Conservation (phyloP, 257 asterid species). For the Gentiana macrophylla region DNA sequence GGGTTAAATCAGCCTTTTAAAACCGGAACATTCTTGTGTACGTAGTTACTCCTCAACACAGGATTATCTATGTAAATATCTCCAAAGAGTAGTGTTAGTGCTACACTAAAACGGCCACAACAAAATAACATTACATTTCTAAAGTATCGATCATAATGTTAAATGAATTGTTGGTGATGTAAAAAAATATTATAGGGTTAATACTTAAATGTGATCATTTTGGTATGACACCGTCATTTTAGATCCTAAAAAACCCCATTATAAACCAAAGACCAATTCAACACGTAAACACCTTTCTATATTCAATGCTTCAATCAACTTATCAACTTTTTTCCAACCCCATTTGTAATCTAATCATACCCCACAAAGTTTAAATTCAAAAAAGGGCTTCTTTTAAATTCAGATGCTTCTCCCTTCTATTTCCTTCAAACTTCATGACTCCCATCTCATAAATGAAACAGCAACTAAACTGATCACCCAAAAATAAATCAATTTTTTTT, state of each 20-base stretch:
- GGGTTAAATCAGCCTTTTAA: too few relatives aligned
- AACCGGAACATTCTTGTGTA: too few relatives aligned
- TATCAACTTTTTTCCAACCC: slow-evolving; percentile 13
- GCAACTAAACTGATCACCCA: not conserved
- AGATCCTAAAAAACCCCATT: too few relatives aligned
- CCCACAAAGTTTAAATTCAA: not conserved
- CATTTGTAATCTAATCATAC: slow-evolving; percentile 1
- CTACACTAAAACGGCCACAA: too few relatives aligned
- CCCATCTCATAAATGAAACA: too few relatives aligned
- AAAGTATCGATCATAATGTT: too few relatives aligned
- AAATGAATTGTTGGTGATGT: not conserved
- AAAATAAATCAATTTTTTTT: not conserved
- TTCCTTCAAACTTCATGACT: slow-evolving; percentile 13
- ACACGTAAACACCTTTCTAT: slow-evolving; percentile 44
- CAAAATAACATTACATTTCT: too few relatives aligned
- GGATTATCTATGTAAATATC: too few relatives aligned
- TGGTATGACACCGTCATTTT: too few relatives aligned
- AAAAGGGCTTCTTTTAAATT: slow-evolving; percentile 25
- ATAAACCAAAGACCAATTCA: slow-evolving; percentile 33
- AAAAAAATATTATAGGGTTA: slow-evolving; percentile 13
- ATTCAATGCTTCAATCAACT: slow-evolving; percentile 54
- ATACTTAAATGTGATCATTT: too few relatives aligned
- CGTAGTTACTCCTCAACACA: too few relatives aligned
- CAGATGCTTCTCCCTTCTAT: slow-evolving; percentile 14
- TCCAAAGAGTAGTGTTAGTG: too few relatives aligned